Evolutionary conservation across 305 asterid genomes (phyloP), one percentile per base, ranked within the genome.

Genomic region (Fraxinus dipetala): DNA sequence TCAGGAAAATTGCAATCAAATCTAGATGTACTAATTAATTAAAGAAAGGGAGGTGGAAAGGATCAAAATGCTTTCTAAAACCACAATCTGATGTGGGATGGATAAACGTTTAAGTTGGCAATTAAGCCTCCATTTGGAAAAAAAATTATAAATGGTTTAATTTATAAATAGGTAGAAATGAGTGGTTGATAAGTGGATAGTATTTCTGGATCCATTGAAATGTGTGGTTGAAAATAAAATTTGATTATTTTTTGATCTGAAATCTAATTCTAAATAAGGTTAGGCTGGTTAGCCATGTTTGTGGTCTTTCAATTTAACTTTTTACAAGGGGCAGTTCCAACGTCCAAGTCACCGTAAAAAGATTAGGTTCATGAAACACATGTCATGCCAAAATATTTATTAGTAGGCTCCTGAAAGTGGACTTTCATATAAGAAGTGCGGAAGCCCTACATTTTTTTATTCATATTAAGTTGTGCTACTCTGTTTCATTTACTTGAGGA

Each of bases 401-500:
- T 20, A 59, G 69, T 20, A 8, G 30, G 72, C 72, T 63, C 45
- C 36, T 59, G 31, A 34, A 34, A 76, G 72, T 78, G 78, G 76
- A 54, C 56, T 35, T 9, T 43, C 45, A 24, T 13, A 56, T n/a
- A 73, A 35, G 18, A 40, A 77, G 77, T 48, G 26, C 43, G 72
- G 40, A 26, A 10, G 73, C 35, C 34, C 32, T 65, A 65, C 34
- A 26, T 40, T 61, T 56, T 63, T 30, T 30, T n/a, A 54, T 78
- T 5, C 5, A 16, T 67, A 22, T n/a, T 24, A 59, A 59, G 3
- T 38, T 28, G 26, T 34, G 14, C 11, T 32, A 35, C 43, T 54
- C 13, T 84, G 14, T 82, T 78, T 72, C 61, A 77, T 73, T 13
- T 78, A 59, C 43, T 34, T 10, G 28, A 8, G 45, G 35, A 30